phyloP scores from a whole-genome alignment of 1,284 basidiomycete species.

The Tilletia horrida region DNA sequence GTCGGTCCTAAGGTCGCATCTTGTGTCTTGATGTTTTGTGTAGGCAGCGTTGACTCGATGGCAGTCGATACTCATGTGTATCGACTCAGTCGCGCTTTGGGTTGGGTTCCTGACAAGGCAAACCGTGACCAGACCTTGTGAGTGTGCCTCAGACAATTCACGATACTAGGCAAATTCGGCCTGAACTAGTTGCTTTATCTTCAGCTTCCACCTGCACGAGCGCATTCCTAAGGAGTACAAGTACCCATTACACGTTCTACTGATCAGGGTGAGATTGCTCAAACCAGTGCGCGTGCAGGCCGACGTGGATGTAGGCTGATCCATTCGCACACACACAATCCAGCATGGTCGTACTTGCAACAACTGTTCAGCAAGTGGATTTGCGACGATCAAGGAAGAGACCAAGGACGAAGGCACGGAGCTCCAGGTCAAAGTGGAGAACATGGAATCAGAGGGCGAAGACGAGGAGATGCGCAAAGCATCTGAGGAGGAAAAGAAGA shows the following conservation, averaged over 20 bases:
- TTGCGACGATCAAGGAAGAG: slow-evolving; percentile 49
- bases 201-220: slow-evolving; percentile 65
- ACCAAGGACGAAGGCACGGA: slow-evolving; percentile 27
- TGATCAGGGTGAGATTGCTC: slow-evolving; percentile 49
- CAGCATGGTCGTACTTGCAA: slow-evolving; percentile 60
- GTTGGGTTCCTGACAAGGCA: slow-evolving; percentile 68
- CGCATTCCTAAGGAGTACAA: slow-evolving; percentile 66
- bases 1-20: slow-evolving; percentile 76
- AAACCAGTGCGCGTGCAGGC: background rate
- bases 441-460: slow-evolving; percentile 19
- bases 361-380: slow-evolving; percentile 51
- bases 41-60: slow-evolving; percentile 66
- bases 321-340: slow-evolving; percentile 57
- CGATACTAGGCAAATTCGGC: background rate
- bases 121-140: slow-evolving; percentile 60
- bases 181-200: background rate
- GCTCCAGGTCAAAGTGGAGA: slow-evolving; percentile 16
- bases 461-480: slow-evolving; percentile 10
- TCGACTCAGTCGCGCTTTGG: slow-evolving; percentile 65
- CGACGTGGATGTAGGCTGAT: too few species aligned
- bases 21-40: slow-evolving; percentile 73
- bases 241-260: slow-evolving; percentile 69
- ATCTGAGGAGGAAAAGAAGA: slow-evolving; percentile 2
- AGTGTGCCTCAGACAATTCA: background rate
- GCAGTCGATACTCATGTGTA: slow-evolving; percentile 70